phyloP scores from a whole-genome alignment of 805 yeast species.

The Sugiyamaella mastotermitis region DNA sequence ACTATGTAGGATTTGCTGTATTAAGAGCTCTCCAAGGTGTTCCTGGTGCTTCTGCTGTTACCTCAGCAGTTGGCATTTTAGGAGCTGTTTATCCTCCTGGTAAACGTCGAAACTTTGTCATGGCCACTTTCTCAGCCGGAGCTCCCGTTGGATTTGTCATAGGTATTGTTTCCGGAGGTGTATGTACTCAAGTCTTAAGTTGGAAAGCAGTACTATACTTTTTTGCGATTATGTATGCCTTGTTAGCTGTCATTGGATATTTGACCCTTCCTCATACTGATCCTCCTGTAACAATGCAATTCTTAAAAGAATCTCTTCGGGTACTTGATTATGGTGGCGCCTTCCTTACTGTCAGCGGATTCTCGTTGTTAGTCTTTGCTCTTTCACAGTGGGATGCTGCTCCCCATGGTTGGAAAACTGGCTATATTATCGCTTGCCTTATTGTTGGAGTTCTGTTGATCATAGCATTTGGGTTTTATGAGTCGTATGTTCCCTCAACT shows the following conservation, averaged over 20 bases:
- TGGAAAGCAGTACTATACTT: conserved; percentile 42
- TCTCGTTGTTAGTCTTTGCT: conserved; percentile 39
- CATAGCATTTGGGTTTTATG: conserved; percentile 33
- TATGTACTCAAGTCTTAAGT: conserved; percentile 34
- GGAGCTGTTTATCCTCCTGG: conserved; percentile 39
- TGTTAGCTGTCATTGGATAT: conserved; percentile 24
- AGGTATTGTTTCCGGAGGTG: conserved; percentile 40
- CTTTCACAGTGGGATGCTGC: conserved; percentile 40
- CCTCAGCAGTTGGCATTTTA: conserved; percentile 43
- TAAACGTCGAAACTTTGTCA: conserved; percentile 35
- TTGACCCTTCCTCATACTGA: conserved; percentile 36
- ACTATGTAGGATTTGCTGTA: conserved; percentile 34
- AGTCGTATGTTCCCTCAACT: conserved; percentile 33
- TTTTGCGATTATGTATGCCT: conserved; percentile 34
- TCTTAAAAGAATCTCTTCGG: conserved; percentile 24
- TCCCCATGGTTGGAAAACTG: conserved; percentile 39
- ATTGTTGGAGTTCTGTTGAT: conserved; percentile 36
- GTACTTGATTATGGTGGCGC: conserved; percentile 42
- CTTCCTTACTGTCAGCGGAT: conserved; percentile 35
- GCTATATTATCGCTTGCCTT: conserved; percentile 40
- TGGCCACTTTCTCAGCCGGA: conserved; percentile 40
- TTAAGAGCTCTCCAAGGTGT: conserved; percentile 43
- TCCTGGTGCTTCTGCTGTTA: conserved; percentile 38
- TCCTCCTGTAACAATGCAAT: conserved; percentile 16
- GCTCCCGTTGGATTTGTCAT: conserved; percentile 42